A percentile compares a stretch with the other conserved stretches of the same genome.
phyloP scores from a whole-genome alignment of 495 filamentous ascomycete genomes.

The Aspergillus olivimuriae region DNA sequence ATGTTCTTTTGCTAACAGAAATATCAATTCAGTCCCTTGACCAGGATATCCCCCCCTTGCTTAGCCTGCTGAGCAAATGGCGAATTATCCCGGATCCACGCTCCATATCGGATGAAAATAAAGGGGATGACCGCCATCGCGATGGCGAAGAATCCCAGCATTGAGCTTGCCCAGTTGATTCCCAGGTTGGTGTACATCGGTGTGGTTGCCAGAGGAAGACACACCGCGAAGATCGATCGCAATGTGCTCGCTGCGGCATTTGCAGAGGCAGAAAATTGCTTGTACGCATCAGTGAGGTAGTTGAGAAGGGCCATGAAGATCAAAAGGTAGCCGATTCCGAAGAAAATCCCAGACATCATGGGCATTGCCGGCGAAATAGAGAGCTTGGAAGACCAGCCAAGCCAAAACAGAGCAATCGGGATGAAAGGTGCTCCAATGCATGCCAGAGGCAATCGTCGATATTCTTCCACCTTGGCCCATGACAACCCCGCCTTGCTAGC shows the following conservation, averaged over 20 bases:
- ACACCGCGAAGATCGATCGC: conserved; percentile 47
- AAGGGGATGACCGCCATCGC: conserved; percentile 38
- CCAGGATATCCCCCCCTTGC: background rate
- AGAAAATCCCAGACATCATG: conserved; percentile 39
- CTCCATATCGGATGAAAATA: conserved; percentile 30
- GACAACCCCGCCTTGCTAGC: conserved; percentile 13
- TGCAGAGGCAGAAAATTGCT: conserved; percentile 19
- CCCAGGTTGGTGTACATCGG: conserved; percentile 53
- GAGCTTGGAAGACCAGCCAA: conserved; percentile 46
- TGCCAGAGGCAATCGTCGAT: conserved; percentile 52
- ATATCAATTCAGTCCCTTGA: background rate
- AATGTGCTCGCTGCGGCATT: conserved; percentile 33
- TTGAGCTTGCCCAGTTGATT: conserved; percentile 49
- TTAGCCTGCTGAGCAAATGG: conserved; percentile 7
- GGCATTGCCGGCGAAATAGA: conserved; percentile 43
- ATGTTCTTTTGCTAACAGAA: too few relatives aligned
- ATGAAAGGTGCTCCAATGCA: conserved; percentile 43
- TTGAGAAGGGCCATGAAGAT: conserved; percentile 43
- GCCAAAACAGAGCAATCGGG: conserved; percentile 52
- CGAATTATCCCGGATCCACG: conserved; percentile 21
- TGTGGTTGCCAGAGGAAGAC: conserved; percentile 51
- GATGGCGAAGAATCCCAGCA: conserved; percentile 37
- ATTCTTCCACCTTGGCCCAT: conserved; percentile 46
- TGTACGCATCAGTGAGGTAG: conserved; percentile 49
- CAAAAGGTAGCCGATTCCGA: conserved; percentile 45